Evolutionary conservation across 371 early-diverging fungal species (phyloP), one percentile per base, ranked within the genome.

Genomic region (Chytridiales sp.): DNA sequence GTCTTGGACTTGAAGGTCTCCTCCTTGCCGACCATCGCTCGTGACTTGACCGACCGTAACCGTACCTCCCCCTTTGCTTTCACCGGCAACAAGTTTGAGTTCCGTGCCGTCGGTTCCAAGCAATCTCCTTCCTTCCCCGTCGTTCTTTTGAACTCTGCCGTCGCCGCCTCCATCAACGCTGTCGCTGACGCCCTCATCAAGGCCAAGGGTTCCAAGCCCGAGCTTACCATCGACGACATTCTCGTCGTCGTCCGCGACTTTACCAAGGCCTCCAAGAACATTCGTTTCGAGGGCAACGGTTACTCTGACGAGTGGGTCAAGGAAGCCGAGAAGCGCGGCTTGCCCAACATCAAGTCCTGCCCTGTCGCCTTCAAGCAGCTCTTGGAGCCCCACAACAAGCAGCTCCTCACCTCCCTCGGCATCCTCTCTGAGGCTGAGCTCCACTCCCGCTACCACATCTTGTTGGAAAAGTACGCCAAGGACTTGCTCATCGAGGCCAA

Each of bases 11-110:
- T 97, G 64, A 95, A 95, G 87, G 92, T 96, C 32, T 84, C 94
- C 29, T 84, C 88, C 8, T 81, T 98, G 44, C 97, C 98, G 59
- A 77, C 76, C 67, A 94, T 98, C 69, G 72, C 90, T 24, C 93
- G 96, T 77, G 98, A 98, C 73, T 74, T 95, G 74, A 96, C 97
- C 21, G 98, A 98, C 74, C 92, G 98, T 74, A 98, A 98, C 88
- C 91, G 97, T 68, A 98, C 98, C 26, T 95, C 95, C 47, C 95
- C 98, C 31, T 95, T 98, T 65, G 98, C 98, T 55, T 98, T 97
- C 82, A 98, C 97, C 58, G 97, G 97, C 56, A 96, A 98, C 91
- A 98, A 98, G 85, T 96, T 98, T 66, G 98, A 98, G 82, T 98
- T 97, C 94, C 91, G 98, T 79, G 96, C 97, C 59, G 96, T 97